phyloP scores from a whole-genome alignment of 768 basidiomycete species.

The Pleurotus eryngii region DNA sequence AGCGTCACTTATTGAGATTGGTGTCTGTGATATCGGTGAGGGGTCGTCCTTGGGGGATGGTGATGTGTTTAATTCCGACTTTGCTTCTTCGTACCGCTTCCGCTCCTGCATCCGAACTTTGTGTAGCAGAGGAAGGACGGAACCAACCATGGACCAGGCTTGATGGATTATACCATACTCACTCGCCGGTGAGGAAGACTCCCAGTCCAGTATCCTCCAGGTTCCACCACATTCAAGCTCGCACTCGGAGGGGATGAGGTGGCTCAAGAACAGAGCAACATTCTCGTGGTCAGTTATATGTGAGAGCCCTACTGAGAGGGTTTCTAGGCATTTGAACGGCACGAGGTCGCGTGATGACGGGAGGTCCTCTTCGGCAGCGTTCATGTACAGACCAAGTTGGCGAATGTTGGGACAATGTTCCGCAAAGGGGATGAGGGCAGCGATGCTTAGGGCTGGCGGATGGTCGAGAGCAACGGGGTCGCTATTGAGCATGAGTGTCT shows the following conservation, averaged over 20 bases:
- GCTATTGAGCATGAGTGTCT: slow-evolving; percentile 41
- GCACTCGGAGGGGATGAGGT: slow-evolving; percentile 43
- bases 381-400: slow-evolving; percentile 39
- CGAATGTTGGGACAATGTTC: slow-evolving; percentile 35
- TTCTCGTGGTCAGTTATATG: slow-evolving; percentile 36
- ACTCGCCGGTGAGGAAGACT: not conserved
- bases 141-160: not conserved
- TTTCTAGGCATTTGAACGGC: slow-evolving; percentile 28
- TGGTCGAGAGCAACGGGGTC: slow-evolving; percentile 36
- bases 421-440: slow-evolving; percentile 38
- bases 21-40: no score
- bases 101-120: slow-evolving; percentile 8
- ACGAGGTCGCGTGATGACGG: slow-evolving; percentile 7
- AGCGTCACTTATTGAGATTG: no score
- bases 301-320: slow-evolving; percentile 51
- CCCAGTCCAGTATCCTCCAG: not conserved
- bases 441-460: slow-evolving; percentile 30
- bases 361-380: slow-evolving; percentile 20
- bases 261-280: slow-evolving; percentile 52
- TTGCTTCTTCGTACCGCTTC: not conserved
- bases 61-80: no score
- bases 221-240: slow-evolving; percentile 2
- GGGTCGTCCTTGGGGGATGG: no score
- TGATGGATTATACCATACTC: not conserved
- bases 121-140: not conserved